Conservation (phyloP, 106 monocot species). For the Apostasia shenzhenica region DNA sequence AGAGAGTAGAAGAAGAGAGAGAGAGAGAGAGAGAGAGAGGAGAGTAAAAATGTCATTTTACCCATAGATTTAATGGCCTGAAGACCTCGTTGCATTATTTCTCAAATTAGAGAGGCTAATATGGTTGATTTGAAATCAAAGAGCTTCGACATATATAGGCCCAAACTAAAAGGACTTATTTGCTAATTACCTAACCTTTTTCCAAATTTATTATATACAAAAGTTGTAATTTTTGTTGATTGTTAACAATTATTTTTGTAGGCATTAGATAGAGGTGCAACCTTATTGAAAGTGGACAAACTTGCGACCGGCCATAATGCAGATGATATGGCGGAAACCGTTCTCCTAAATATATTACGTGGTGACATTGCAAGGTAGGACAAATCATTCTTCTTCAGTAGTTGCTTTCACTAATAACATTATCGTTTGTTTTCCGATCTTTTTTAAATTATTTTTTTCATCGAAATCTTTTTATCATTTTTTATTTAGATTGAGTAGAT, state of each 20-base stretch:
- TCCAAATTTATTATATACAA: no score
- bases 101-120: no score
- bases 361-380: constrained; percentile 93
- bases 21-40: no score
- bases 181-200: no score
- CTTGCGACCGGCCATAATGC: constrained; percentile 99
- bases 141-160: no score
- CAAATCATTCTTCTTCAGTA: background rate
- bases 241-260: constrained; percentile 6
- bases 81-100: no score
- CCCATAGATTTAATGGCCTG: no score
- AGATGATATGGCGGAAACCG: constrained; percentile 99
- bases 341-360: constrained; percentile 85
- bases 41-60: no score
- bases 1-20: no score
- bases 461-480: background rate
- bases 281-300: constrained; percentile 80
- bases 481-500: constrained; percentile 76
- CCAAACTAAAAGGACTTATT: no score
- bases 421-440: background rate
- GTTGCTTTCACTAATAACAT: background rate
- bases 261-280: constrained; percentile 97
- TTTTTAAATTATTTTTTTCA: background rate
- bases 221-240: no score
- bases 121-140: no score